Evolutionary conservation across 139 green algal genomes (phyloP), one percentile per base, ranked within the genome.

Genomic region (Volvox africanus): DNA sequence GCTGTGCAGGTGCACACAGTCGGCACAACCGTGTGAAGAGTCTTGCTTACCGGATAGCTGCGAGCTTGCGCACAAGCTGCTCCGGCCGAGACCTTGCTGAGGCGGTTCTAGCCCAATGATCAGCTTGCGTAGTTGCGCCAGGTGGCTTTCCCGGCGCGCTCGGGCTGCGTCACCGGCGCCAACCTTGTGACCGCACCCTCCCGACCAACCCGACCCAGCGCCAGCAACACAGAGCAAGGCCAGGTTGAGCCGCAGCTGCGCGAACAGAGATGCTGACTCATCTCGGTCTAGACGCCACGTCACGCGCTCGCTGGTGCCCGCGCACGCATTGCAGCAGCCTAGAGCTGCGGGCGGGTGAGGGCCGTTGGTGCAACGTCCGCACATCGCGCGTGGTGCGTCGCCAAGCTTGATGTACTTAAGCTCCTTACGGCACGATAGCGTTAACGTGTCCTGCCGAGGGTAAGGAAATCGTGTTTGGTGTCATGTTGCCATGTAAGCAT

Each of bases 211-310:
- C 1, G 44, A 20, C 0, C 17, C 73, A 21, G n/a, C 73, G 18
- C 33, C 30, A 0, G 50, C 44, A 2, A 90, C 83, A 62, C 78
- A 28, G 44, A 98, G 85, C 26, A 68, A 9, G 36, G 96, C 84
- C 33, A 99, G 91, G 77, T 95, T 96, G 65, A 82, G 65, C 2
- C 97, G 93, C 93, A 97, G 92, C n/a, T 91, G 88, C 61, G 88
- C 89, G 50, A 93, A 95, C 2, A 91, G 92, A 24, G 93, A 95
- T 14, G 92, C 89, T 18, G 95, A 79, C 30, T 98, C 96, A 36
- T 98, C 96, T 0, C 92, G 90, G 90, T 99, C 97, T 6, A 99
- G 68, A 18, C 97, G 94, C 97, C 97, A 99, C 11, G n/a, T 83
- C 21, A 92, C 73, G 1, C 55, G 50, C 26, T 73, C 65, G 65